These are phyloP conservation scores for Fraxinus dipetala DNA, from an alignment of 305 asterid species.

Conservation along the genomic window DNA sequence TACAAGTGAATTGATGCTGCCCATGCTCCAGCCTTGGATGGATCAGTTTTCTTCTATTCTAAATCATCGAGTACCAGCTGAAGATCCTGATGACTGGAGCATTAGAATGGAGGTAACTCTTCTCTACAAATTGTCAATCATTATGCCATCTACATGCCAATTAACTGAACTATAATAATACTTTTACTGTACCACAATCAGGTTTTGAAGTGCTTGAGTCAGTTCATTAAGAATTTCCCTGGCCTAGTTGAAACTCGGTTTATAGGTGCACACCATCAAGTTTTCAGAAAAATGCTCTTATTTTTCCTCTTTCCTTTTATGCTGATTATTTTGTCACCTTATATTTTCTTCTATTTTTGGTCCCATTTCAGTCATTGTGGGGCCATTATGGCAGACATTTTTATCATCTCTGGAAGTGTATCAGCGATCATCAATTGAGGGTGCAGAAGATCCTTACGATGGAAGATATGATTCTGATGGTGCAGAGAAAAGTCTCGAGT, in stretches of 20 bases:
- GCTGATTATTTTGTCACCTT: conserved; percentile 18
- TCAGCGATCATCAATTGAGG: conserved; percentile 71
- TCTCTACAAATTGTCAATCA: conserved; percentile 20
- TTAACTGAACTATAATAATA: conserved; percentile 9
- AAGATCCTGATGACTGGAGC: conserved; percentile 98
- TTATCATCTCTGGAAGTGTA: conserved; percentile 76
- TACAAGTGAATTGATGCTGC: conserved; percentile 64
- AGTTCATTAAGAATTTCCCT: conserved; percentile 79
- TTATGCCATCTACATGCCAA: conserved; percentile 18
- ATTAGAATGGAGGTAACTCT: conserved; percentile 81
- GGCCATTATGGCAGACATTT: conserved; percentile 90
- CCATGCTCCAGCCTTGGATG: conserved; percentile 88
- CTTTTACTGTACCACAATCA: conserved; percentile 28
- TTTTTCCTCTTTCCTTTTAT: conserved; percentile 19
- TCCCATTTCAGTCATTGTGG: conserved; percentile 62
- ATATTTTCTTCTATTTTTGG: conserved; percentile 7
- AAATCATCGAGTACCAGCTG: conserved; percentile 70
- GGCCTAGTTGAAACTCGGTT: conserved; percentile 63
- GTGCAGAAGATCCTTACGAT: conserved; percentile 77
- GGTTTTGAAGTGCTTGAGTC: conserved; percentile 94
- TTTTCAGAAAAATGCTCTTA: conserved; percentile 18
- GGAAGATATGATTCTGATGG: conserved; percentile 99
- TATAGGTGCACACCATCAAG: conserved; percentile 41
- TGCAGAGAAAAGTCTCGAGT: conserved; percentile 80
- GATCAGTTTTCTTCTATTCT: conserved; percentile 69